These are phyloP conservation scores for Carex parvula DNA, from an alignment of 176 grass and related monocot genomes.

Conservation along the genomic window DNA sequence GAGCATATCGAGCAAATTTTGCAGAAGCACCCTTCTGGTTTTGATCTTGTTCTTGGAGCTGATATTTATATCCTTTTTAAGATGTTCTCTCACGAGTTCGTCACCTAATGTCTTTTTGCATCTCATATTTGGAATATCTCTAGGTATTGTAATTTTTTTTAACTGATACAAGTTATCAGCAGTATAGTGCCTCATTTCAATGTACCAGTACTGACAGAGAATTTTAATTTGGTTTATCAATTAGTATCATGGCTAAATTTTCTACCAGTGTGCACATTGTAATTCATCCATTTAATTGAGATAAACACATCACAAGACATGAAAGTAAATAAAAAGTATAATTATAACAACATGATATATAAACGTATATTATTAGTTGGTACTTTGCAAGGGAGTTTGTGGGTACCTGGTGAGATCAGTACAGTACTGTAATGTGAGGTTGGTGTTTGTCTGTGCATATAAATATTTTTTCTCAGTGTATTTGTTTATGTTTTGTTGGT, in stretches of 20 bases:
- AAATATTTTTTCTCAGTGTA: background rate
- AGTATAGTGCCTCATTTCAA: background rate
- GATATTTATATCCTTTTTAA: constrained; percentile 96
- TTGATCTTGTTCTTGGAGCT: constrained; percentile 91
- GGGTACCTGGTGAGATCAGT: background rate
- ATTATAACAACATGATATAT: background rate
- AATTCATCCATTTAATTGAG: background rate
- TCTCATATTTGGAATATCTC: background rate
- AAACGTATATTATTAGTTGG: background rate
- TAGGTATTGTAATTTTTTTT: background rate
- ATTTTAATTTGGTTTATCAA: background rate
- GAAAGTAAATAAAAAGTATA: background rate
- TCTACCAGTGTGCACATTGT: background rate
- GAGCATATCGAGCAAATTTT: constrained; percentile 61
- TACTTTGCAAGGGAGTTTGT: background rate
- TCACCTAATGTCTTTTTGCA: background rate
- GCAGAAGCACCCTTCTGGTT: constrained; percentile 58
- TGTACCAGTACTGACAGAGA: background rate
- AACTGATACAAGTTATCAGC: background rate
- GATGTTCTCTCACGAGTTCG: background rate
- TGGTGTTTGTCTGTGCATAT: background rate
- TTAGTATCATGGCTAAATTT: background rate
- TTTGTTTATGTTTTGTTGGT: background rate
- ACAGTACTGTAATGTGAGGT: background rate
- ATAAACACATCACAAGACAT: background rate